Evolutionary conservation across 2,329 filamentous ascomycete genomes (phyloP).

Genomic region (Neurospora sp.): DNA sequence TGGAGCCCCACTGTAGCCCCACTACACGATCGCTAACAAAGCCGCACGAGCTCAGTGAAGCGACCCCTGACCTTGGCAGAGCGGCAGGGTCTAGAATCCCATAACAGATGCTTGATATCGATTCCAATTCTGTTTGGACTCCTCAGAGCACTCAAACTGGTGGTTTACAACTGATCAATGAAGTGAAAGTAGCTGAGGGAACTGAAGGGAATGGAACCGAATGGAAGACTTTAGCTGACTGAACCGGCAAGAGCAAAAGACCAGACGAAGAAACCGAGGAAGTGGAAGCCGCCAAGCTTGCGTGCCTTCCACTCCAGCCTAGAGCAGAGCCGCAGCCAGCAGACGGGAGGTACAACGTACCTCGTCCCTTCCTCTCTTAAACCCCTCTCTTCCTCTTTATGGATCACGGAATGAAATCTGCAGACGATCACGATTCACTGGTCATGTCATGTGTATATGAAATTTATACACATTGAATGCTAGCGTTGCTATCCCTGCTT

Average conservation of each 20-base stretch:
- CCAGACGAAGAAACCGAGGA: not conserved
- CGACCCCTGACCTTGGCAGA: not conserved
- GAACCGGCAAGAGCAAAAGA: not conserved
- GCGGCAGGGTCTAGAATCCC: not conserved
- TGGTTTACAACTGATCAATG: not conserved
- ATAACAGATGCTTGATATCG: not conserved
- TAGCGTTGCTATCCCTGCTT: not conserved
- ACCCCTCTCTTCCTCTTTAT: not conserved
- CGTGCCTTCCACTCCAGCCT: not conserved
- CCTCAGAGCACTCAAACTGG: not conserved
- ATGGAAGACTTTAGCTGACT: not conserved
- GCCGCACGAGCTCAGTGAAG: not conserved
- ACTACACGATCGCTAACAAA: not conserved
- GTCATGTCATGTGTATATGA: not conserved
- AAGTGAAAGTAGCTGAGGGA: not conserved
- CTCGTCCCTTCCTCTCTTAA: not conserved
- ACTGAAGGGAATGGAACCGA: not conserved
- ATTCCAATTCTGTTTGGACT: not conserved
- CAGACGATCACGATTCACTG: not conserved
- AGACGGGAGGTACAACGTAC: not conserved
- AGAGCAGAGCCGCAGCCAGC: not conserved
- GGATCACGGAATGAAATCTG: not conserved
- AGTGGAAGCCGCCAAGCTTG: not conserved
- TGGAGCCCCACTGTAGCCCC: not conserved
- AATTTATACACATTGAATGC: not conserved